A percentile compares a stretch with the other conserved stretches of the same genome.
phyloP scores from a whole-genome alignment of 495 filamentous ascomycete genomes.

The Neurospora sp. region DNA sequence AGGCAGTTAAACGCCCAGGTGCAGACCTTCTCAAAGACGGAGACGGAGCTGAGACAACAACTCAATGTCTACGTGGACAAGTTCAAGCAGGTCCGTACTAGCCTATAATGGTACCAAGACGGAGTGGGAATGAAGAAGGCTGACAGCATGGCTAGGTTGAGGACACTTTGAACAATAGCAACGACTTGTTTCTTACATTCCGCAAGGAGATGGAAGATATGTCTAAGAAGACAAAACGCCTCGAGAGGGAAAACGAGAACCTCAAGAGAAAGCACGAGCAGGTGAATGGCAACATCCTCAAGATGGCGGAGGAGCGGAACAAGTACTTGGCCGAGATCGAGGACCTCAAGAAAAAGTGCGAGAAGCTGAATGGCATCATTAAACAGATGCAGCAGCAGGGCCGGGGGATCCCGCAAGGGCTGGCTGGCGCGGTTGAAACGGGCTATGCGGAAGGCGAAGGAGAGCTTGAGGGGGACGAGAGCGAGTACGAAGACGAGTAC shows the following conservation, averaged over 20 bases:
- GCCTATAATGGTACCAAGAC: not conserved
- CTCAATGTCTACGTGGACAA: constrained; percentile 99
- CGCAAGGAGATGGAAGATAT: constrained; percentile 99
- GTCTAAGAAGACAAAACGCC: constrained; percentile 96
- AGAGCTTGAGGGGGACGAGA: constrained; percentile 55
- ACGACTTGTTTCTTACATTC: constrained; percentile 96
- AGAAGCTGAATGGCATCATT: constrained; percentile 86
- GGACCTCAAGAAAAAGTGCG: constrained; percentile 74
- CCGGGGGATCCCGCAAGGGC: constrained; percentile 51
- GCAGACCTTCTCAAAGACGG: constrained; percentile 91
- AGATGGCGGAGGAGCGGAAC: constrained; percentile 95
- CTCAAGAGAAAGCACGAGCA: constrained; percentile 88
- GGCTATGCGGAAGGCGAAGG: constrained; percentile 35
- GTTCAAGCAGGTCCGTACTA: constrained; percentile 85
- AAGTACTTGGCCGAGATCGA: constrained; percentile 72
- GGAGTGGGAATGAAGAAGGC: not conserved
- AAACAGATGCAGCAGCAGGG: constrained; percentile 91
- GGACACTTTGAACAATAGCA: constrained; percentile 97
- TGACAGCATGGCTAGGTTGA: constrained; percentile 64
- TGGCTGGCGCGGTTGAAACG: constrained; percentile 47
- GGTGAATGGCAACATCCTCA: constrained; percentile 87
- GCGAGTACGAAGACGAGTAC: constrained; percentile 71
- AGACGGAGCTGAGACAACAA: constrained; percentile 85
- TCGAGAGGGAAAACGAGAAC: constrained; percentile 91
- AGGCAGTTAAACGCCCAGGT: constrained; percentile 83